Percentiles rank a stretch among this genome's conserved stretches.
Conservation (phyloP, 1,284 basidiomycete genomes). For the Cryptococcus deneoformans region DNA sequence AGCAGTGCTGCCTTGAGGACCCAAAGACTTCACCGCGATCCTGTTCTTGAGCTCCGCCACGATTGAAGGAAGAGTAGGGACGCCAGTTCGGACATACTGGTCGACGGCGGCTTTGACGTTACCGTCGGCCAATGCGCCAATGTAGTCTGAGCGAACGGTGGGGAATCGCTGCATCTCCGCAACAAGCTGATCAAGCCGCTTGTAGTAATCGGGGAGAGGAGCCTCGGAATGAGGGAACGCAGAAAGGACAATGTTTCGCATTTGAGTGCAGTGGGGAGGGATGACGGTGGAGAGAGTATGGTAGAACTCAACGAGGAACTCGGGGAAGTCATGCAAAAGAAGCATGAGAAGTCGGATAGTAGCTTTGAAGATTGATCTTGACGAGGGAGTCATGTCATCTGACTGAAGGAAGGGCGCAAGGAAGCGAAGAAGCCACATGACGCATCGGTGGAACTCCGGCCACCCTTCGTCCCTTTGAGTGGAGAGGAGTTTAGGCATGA, state of each 20-base stretch:
- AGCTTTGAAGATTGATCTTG: conserved; percentile 90
- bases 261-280: conserved; percentile 88
- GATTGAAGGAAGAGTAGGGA: conserved; percentile 57
- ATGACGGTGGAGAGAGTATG: conserved; percentile 92
- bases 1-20: conserved; percentile 29
- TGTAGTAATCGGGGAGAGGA: conserved; percentile 68
- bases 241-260: conserved; percentile 94
- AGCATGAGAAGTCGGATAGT: conserved; percentile 87
- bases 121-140: conserved; percentile 69
- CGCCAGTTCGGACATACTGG: conserved; percentile 70
- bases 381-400: conserved; percentile 73
- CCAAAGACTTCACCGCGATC: conserved; percentile 62
- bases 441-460: conserved; percentile 91
- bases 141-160: conserved; percentile 85
- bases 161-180: conserved; percentile 89
- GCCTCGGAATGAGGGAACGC: conserved; percentile 87
- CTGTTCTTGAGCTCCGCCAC: conserved; percentile 77
- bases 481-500: conserved; percentile 92
- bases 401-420: conserved; percentile 80
- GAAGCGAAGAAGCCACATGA: conserved; percentile 92
- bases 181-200: conserved; percentile 58
- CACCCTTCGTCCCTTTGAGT: conserved; percentile 60
- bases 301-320: conserved; percentile 96
- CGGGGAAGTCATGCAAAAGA: conserved; percentile 97
- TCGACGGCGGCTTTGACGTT: conserved; percentile 77